Base-by-base conservation (phyloP, 176 grass and related monocot genomes). In the Saccharum spontaneum region DNA sequence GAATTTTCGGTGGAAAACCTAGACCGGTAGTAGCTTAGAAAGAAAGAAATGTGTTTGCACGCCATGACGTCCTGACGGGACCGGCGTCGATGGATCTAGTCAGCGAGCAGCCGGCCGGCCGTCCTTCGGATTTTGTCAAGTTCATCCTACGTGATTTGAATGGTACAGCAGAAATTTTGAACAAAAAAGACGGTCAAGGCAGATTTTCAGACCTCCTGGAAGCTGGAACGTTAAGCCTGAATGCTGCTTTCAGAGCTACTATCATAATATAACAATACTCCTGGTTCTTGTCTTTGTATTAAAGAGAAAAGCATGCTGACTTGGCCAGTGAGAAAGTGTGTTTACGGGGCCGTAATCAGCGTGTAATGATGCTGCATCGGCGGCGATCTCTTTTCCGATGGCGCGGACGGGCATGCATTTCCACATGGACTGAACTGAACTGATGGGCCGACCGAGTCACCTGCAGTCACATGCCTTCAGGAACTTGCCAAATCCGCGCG, bases 401-500 rank as follows among this genome's bases (percentile, higher is more conserved):
- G n/a, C 1, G 24, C 12, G 75, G 38, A 55, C 79, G 3, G 2
- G 3, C 57, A 69, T 69, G 79, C 82, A 45, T 45, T 68, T 52
- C 76, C 82, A 80, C 76, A 89, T 79, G 87, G 76, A 69, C 37
- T 10, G 22, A 24, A 61, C 8, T 60, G 55, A 23, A 24, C 57
- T 24, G 57, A 84, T 79, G 87, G 69, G 61, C 37, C 64, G 64
- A 34, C 64, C 24, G 13, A 65, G 69, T 48, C 71, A 69, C 61
- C 64, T 45, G 85, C 60, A 67, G 10, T 17, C 3, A 30, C 44
- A 74, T 39, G 80, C 17, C 23, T 57, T 26, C 54, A 22, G 71
- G 54, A 90, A 82, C 64, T 84, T 76, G 67, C 78, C 78, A 71
- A 89, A 86, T 75, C 40, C 49, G 73, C 2, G 68, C 11, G 33